Base-by-base conservation (phyloP, 2,329 filamentous ascomycete species). In the Aureobasidium lini region DNA sequence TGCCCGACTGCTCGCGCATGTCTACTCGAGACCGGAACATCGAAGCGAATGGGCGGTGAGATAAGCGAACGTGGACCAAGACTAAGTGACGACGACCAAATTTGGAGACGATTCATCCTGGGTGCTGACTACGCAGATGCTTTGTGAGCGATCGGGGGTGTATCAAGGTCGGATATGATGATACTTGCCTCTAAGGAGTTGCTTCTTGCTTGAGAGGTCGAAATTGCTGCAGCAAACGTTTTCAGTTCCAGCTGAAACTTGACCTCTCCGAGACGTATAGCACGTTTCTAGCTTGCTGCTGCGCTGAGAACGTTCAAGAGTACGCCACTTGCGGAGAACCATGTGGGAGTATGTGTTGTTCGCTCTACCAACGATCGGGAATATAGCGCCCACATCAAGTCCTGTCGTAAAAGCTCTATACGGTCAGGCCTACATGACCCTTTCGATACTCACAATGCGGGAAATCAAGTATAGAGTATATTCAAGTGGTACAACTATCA, bases 31-130 rank as follows among this genome's bases (percentile, higher is more conserved):
- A 48, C 43, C 37, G 34, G 16, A n/a, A 39, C 32, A 9, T 40
- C 23, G 32, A 57, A 32, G 32, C 42, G 42, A 43, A 37, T 28
- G 29, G 18, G 54, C 43, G 54, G 43, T 57, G 34, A 57, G 31
- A 40, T 34, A 40, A 57, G 23, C 18, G 29, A 47, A 23, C 34
- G 9, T 18, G 40, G 9, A 37, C 37, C 37, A 28, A 54, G 43
- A 15, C 15, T 48, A 11, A 37, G 36, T 16, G 10, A 28, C 11
- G 57, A 52, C 2, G 46, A 59, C 31, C 40, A 44, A 34, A 13
- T 52, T 9, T 59, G 57, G 57, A 49, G 28, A 18, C 28, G 34
- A n/a, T 59, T 59, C 13, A 46, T 59, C 2, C 40, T 59, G 15
- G 57, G 57, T 18, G 31, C 28, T 11, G 32, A 57, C 10, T n/a